Evolutionary conservation across 305 asterid species (phyloP).

Genomic region (Vinca major): DNA sequence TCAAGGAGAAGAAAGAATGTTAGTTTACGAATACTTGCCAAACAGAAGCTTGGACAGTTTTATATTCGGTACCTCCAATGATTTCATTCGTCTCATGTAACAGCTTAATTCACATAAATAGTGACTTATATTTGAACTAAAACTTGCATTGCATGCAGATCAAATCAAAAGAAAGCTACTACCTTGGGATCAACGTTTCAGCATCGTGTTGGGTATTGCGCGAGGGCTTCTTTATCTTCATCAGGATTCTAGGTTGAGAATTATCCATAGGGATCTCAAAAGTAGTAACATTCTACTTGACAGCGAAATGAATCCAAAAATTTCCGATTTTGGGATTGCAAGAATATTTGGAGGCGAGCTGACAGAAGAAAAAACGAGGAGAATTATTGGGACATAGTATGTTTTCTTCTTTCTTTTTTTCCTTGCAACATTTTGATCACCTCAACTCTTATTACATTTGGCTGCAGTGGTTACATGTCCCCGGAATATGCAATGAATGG

Average conservation of each 20-base stretch:
- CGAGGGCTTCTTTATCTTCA: constrained; percentile 39
- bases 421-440: neutral
- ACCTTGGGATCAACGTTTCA: constrained; percentile 27
- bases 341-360: constrained; percentile 30
- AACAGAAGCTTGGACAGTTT: constrained; percentile 34
- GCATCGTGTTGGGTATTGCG: constrained; percentile 31
- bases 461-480: constrained; percentile 83
- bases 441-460: neutral
- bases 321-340: constrained; percentile 43
- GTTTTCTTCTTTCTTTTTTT: constrained; percentile 6
- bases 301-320: constrained; percentile 30
- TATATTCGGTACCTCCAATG: constrained; percentile 19
- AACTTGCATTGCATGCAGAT: constrained; percentile 13
- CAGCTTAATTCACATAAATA: neutral
- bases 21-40: constrained; percentile 35
- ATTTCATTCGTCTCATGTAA: too few relatives aligned
- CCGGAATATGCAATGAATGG: constrained; percentile 94
- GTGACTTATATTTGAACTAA: neutral
- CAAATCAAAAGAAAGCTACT: constrained; percentile 21
- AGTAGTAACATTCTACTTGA: constrained; percentile 37
- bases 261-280: constrained; percentile 7
- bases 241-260: constrained; percentile 36
- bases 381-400: constrained; percentile 43
- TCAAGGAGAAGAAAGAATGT: constrained; percentile 31
- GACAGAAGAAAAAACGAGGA: constrained; percentile 26